These are phyloP conservation scores for Yarrowia keelungensis DNA, from an alignment of 805 yeast species.

Conservation along the genomic window DNA sequence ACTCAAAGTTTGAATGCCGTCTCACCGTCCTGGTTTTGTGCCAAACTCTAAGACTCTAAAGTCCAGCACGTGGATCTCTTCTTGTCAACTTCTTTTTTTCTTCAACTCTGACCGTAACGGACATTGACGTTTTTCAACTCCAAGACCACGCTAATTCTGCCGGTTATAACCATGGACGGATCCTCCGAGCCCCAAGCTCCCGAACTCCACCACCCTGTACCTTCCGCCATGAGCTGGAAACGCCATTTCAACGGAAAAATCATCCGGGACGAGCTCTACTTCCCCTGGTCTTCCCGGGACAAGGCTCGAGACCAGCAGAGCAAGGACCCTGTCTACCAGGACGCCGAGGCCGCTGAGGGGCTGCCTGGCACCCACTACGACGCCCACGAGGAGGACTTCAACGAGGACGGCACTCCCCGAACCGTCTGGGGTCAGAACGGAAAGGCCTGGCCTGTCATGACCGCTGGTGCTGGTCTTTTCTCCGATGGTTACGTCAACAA, in stretches of 20 bases:
- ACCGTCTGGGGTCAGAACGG: conserved; percentile 37
- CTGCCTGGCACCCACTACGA: conserved; percentile 18
- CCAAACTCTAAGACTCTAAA: too few species aligned
- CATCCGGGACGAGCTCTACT: conserved; percentile 26
- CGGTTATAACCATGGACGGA: conserved; percentile 5
- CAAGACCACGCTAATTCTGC: not conserved
- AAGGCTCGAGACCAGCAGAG: conserved; percentile 19
- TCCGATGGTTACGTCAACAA: conserved; percentile 93
- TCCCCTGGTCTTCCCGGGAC: conserved; percentile 21
- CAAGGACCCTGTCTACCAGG: conserved; percentile 18
- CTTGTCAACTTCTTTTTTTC: not conserved
- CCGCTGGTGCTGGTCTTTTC: conserved; percentile 91
- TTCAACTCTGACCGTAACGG: not conserved
- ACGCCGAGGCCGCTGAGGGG: conserved; percentile 20
- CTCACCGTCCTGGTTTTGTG: too few species aligned
- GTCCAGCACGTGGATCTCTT: not conserved
- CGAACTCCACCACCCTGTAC: not conserved
- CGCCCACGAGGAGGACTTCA: conserved; percentile 4
- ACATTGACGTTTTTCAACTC: not conserved
- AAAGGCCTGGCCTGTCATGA: conserved; percentile 69
- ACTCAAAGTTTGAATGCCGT: too few species aligned
- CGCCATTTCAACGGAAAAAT: conserved; percentile 33
- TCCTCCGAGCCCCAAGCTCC: not conserved
- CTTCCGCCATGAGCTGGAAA: conserved; percentile 17
- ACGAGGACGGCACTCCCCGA: conserved; percentile 23